Evolutionary conservation across 306 rosid genomes (phyloP), one percentile per base, ranked within the genome.

Genomic region (Astragalus membranaceus): DNA sequence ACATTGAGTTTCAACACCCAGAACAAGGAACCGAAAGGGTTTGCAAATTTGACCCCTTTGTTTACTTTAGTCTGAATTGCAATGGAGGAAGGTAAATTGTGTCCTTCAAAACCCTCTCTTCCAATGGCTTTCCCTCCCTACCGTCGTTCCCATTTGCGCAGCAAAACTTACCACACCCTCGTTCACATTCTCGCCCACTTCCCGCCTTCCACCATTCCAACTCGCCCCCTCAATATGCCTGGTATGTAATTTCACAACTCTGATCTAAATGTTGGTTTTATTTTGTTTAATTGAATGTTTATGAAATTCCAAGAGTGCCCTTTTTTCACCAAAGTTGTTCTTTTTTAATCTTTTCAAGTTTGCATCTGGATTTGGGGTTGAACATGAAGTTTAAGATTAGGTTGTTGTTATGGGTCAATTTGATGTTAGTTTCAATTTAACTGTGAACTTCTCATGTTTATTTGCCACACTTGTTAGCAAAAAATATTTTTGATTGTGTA

Each of bases 61-160:
- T 26, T 26, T 26, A 26, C 30, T 26, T 3, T 26, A 26, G 1
- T 26, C 30, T 26, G 30, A 26, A 26, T 41, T 33, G n/a, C 66
- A 29, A 78, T 77, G 89, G 85, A 75, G 78, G 75, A 80, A 51
- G 32, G 11, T 58, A 74, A 74, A 69, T 32, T 60, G 44, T 73
- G 64, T 70, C 58, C 61, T 3, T 52, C 56, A 5, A 67, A 50
- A 32, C n/a, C 75, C 20, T 78, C 85, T 23, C 49, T 33, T 5
- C 23, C 52, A 15, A 49, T 17, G 52, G 60, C 63, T 67, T 84
- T 79, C 61, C 82, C 85, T 70, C 83, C 72, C 41, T 85, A 39
- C 33, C 81, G 80, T 30, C 83, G 83, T 33, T 73, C 86, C 33
- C 85, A 78, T 26, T 81, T 90, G 35, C 84, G 66, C 70, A 88